Evolutionary conservation across 345 rosid species (phyloP).

Genomic region (Camelina laxa): DNA sequence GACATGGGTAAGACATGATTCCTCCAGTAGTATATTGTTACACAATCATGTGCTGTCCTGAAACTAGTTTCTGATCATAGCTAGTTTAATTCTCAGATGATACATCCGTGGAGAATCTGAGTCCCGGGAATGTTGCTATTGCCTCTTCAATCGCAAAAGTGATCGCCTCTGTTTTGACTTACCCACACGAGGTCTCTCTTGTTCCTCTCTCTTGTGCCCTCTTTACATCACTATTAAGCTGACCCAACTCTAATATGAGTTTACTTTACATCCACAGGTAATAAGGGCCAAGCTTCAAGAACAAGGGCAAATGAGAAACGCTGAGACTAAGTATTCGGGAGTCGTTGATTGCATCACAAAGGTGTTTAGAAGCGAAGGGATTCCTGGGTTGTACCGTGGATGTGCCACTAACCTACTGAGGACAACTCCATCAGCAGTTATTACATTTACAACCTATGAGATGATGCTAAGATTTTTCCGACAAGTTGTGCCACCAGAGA

Average conservation of each 20-base stretch:
- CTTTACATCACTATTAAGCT: neutral
- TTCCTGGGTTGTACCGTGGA: conserved; percentile 82
- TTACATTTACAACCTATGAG: conserved; percentile 84
- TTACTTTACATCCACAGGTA: conserved; percentile 55
- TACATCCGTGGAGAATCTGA: conserved; percentile 63
- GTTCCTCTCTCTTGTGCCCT: conserved; percentile 2
- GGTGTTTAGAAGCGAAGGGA: conserved; percentile 70
- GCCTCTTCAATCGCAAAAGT: conserved; percentile 88
- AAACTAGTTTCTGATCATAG: conserved; percentile 41
- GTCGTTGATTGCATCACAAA: conserved; percentile 78
- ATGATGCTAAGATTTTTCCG: conserved; percentile 65
- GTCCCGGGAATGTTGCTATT: conserved; percentile 66
- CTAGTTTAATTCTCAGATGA: conserved; percentile 54
- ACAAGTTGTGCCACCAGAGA: conserved; percentile 52
- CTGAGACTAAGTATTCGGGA: conserved; percentile 59
- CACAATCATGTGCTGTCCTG: conserved; percentile 17
- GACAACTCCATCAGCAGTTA: conserved; percentile 88
- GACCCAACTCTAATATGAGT: neutral
- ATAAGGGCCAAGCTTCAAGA: conserved; percentile 95
- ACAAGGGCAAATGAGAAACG: conserved; percentile 72
- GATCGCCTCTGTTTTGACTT: conserved; percentile 78
- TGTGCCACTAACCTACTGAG: conserved; percentile 77
- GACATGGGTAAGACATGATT: conserved; percentile 55
- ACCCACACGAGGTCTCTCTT: conserved; percentile 87
- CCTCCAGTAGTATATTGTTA: conserved; percentile 9